phyloP scores from a whole-genome alignment of 2,329 filamentous ascomycete genomes.

The Huntiella omanensis region DNA sequence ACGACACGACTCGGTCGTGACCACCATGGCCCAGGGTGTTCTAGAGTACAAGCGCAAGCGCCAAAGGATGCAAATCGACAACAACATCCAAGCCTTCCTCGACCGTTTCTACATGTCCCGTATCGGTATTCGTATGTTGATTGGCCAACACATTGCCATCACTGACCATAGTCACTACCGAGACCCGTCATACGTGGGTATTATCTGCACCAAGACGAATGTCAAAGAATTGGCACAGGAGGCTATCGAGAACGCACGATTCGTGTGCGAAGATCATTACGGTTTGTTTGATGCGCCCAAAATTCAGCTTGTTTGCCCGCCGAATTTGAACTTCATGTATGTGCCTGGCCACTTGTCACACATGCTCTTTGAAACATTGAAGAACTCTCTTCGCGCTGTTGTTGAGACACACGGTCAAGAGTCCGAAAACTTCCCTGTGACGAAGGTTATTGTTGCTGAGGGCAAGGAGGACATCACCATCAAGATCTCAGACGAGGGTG shows the following conservation, averaged over 20 bases:
- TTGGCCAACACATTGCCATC: slow-evolving; percentile 92
- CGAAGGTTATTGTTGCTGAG: slow-evolving; percentile 93
- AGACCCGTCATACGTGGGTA: slow-evolving; percentile 89
- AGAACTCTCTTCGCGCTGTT: slow-evolving; percentile 92
- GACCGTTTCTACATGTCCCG: slow-evolving; percentile 99
- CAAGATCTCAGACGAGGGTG: slow-evolving; percentile 92
- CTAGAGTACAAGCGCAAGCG: slow-evolving; percentile 93
- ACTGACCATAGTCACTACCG: slow-evolving; percentile 80
- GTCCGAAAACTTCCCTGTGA: slow-evolving; percentile 88
- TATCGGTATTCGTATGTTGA: slow-evolving; percentile 97
- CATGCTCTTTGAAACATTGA: slow-evolving; percentile 98
- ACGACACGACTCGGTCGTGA: slow-evolving; percentile 90
- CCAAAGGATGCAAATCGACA: slow-evolving; percentile 95
- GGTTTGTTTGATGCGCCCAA: slow-evolving; percentile 93
- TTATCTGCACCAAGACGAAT: slow-evolving; percentile 98
- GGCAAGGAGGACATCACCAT: slow-evolving; percentile 98
- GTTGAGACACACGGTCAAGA: slow-evolving; percentile 91
- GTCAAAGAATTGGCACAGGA: slow-evolving; percentile 88
- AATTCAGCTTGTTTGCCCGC: slow-evolving; percentile 88
- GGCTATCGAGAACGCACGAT: slow-evolving; percentile 96
- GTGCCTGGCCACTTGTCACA: slow-evolving; percentile 96
- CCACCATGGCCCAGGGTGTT: slow-evolving; percentile 93
- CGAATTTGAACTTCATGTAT: slow-evolving; percentile 96
- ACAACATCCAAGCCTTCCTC: slow-evolving; percentile 91
- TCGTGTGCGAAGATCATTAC: slow-evolving; percentile 97